Percentiles rank a stretch among this genome's conserved stretches.
Conservation (phyloP, 768 basidiomycete species). For the Rhodotorula taiwanensis region DNA sequence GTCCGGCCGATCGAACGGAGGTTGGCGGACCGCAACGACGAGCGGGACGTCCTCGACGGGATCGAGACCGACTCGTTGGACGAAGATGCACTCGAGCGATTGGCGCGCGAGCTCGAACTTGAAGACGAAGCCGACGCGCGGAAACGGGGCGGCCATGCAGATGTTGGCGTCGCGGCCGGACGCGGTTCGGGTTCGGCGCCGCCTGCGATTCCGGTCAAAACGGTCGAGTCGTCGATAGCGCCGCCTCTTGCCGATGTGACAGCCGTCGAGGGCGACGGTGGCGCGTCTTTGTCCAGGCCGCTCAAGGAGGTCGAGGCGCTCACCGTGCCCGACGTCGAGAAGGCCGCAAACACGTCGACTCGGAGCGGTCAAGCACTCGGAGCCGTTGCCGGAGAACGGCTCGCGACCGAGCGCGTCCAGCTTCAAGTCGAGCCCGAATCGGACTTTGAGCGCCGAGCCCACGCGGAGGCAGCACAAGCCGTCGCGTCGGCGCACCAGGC, state of each 20-base stretch:
- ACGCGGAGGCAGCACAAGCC: neutral
- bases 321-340: neutral
- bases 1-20: slow-evolving; percentile 17
- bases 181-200: slow-evolving; percentile 8
- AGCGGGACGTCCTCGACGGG: slow-evolving; percentile 22
- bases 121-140: slow-evolving; percentile 16
- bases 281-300: slow-evolving; percentile 20
- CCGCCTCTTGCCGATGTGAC: neutral
- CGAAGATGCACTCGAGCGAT: slow-evolving; percentile 21
- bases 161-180: slow-evolving; percentile 1
- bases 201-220: neutral
- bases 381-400: neutral
- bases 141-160: slow-evolving; percentile 9
- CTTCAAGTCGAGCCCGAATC: neutral
- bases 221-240: neutral
- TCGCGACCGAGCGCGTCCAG: neutral
- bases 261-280: slow-evolving; percentile 20
- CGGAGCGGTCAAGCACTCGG: too few relatives aligned
- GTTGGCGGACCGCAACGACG: slow-evolving; percentile 15
- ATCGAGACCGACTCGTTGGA: slow-evolving; percentile 13
- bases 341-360: too few relatives aligned
- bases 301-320: slow-evolving; percentile 16
- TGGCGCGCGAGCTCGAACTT: slow-evolving; percentile 25
- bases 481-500: neutral
- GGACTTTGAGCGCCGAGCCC: neutral